Evolutionary conservation across 140 eudicot genomes (phyloP).

Genomic region (Stevia rebaudiana): DNA sequence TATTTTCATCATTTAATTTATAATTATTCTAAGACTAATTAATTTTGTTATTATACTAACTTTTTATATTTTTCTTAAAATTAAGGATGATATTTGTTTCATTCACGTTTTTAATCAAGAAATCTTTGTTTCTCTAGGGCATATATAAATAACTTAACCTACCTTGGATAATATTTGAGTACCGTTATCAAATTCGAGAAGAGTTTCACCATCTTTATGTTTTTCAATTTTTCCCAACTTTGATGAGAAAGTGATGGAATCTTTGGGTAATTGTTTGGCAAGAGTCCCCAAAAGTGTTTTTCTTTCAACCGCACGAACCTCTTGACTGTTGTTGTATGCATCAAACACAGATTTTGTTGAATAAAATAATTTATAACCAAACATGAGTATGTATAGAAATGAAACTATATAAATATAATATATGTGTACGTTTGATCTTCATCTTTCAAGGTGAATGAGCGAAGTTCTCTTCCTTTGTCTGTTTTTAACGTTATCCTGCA

Average conservation of each 20-base stretch:
- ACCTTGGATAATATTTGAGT: slow-evolving; percentile 69
- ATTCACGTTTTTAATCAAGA: neutral
- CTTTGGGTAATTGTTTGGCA: slow-evolving; percentile 59
- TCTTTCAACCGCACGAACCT: slow-evolving; percentile 93
- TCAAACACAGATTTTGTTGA: slow-evolving; percentile 16
- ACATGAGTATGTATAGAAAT: neutral
- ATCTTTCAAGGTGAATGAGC: slow-evolving; percentile 72
- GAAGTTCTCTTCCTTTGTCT: slow-evolving; percentile 66
- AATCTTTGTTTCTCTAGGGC: neutral
- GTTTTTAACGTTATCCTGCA: slow-evolving; percentile 74
- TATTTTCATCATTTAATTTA: too few relatives aligned
- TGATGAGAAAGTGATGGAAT: slow-evolving; percentile 57
- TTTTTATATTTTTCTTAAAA: too few relatives aligned
- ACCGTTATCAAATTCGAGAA: slow-evolving; percentile 55
- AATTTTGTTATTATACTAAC: too few relatives aligned
- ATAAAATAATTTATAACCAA: neutral
- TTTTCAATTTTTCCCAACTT: slow-evolving; percentile 51
- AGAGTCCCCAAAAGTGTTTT: slow-evolving; percentile 61
- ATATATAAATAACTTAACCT: too few relatives aligned
- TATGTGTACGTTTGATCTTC: slow-evolving; percentile 70
- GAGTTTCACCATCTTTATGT: slow-evolving; percentile 40
- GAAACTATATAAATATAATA: neutral
- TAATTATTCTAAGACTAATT: too few relatives aligned
- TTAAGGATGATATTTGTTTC: too few relatives aligned
- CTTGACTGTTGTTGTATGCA: slow-evolving; percentile 59